Evolutionary conservation across 73 alveolate species (phyloP).

Genomic region (Stentor roeselii): DNA sequence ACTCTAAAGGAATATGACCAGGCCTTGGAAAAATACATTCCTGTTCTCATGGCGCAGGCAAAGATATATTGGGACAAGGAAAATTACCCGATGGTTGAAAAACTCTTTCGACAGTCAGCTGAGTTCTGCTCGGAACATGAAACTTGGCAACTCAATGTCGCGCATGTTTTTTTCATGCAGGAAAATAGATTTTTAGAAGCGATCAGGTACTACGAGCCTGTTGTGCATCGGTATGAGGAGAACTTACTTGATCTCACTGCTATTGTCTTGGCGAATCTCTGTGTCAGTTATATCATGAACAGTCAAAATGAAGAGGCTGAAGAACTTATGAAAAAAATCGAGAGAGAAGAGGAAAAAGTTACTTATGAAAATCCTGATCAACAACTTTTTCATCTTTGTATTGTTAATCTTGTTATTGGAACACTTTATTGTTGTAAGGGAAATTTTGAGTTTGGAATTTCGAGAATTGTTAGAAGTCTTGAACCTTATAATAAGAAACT

Average conservation of each 20-base stretch:
- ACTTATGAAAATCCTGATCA: conserved; percentile 82
- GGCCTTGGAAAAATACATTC: conserved; percentile 91
- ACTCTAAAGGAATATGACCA: conserved; percentile 91
- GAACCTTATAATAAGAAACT: conserved; percentile 89
- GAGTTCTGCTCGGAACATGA: conserved; percentile 98
- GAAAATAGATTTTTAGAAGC: conserved; percentile 97
- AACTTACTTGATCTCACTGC: conserved; percentile 95
- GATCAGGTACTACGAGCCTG: conserved; percentile 95
- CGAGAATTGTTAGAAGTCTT: conserved; percentile 94
- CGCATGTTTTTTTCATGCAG: conserved; percentile 98
- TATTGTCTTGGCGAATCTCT: conserved; percentile 96
- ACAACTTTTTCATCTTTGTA: conserved; percentile 97
- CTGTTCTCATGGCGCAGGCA: conserved; percentile 98
- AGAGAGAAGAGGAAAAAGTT: conserved; percentile 90
- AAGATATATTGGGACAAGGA: conserved; percentile 99
- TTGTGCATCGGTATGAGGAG: conserved; percentile 91
- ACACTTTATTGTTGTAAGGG: conserved; percentile 93
- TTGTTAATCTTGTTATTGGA: conserved; percentile 96
- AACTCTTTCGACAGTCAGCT: conserved; percentile 95
- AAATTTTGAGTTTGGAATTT: conserved; percentile 97
- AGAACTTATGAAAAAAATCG: conserved; percentile 95
- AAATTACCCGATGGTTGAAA: conserved; percentile 94
- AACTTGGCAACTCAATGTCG: conserved; percentile 91
- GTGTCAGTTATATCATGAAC: conserved; percentile 98
- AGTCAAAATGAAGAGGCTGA: conserved; percentile 98